These are phyloP conservation scores for baker's yeast (Saccharomyces cerevisiae) DNA, from an alignment of 805 yeast species.

Conservation along the genomic window DNA sequence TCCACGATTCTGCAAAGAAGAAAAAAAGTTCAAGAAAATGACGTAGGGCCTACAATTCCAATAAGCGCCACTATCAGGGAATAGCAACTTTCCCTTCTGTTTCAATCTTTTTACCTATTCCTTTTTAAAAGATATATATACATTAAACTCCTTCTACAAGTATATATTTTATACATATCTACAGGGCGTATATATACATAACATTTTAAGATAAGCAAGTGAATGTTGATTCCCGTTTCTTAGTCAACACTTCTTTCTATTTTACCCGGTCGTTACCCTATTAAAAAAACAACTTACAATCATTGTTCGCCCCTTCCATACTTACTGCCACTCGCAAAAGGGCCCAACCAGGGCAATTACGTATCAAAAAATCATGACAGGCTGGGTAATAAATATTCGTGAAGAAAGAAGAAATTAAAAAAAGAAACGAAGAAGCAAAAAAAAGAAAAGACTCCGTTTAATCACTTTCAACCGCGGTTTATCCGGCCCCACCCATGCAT, in stretches of 20 bases:
- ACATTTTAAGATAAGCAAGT: not conserved
- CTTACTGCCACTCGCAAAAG: not conserved
- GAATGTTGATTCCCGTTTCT: not conserved
- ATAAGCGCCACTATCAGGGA: not conserved
- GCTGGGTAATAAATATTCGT: not conserved
- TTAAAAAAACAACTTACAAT: not conserved
- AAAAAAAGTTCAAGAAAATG: slow-evolving; percentile 18
- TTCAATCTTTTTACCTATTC: not conserved
- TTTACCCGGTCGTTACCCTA: not conserved
- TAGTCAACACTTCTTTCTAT: too few species aligned
- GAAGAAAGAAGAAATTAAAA: not conserved
- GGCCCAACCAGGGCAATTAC: not conserved
- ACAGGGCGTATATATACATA: not conserved
- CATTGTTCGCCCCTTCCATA: not conserved
- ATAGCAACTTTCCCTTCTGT: not conserved
- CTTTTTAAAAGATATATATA: not conserved
- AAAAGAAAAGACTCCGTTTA: not conserved
- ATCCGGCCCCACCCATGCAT: not conserved
- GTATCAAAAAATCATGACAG: not conserved
- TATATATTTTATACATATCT: not conserved
- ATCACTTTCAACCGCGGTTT: not conserved
- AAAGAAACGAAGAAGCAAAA: not conserved
- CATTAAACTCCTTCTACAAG: not conserved
- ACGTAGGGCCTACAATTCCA: not conserved
- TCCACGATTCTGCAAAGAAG: slow-evolving; percentile 38